phyloP scores from a whole-genome alignment of 805 yeast species.

The Schizosaccharomyces pombe region DNA sequence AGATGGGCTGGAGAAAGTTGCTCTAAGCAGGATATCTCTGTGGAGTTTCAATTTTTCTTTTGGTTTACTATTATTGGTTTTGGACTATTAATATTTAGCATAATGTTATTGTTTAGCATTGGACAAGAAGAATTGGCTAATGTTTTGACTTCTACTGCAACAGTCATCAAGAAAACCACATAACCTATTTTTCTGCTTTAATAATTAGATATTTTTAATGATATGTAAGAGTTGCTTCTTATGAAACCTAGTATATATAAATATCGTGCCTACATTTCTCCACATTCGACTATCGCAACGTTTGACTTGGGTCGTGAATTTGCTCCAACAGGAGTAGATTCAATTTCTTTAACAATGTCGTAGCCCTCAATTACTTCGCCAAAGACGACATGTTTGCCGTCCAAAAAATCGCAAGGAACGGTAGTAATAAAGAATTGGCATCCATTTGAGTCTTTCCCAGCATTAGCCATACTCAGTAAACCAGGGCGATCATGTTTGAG shows the following conservation, averaged over 20 bases:
- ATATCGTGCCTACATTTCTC: conserved; percentile 15
- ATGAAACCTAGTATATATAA: neutral
- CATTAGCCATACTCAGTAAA: conserved; percentile 8
- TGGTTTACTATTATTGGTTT: conserved; percentile 3
- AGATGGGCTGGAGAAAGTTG: conserved; percentile 4
- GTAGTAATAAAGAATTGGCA: conserved; percentile 32
- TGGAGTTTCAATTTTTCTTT: neutral
- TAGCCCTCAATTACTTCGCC: conserved; percentile 25
- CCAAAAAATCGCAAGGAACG: conserved; percentile 18
- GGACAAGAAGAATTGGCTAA: conserved; percentile 2
- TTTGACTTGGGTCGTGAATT: conserved; percentile 16
- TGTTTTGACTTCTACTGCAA: neutral
- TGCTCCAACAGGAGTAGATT: conserved; percentile 14
- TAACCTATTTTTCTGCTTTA: neutral
- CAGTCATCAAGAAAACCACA: neutral
- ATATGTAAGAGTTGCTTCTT: too few relatives aligned
- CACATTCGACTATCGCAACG: conserved; percentile 17
- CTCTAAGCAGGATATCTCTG: conserved; percentile 1
- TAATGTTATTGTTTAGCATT: neutral
- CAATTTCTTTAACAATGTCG: conserved; percentile 15
- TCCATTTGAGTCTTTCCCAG: conserved; percentile 39
- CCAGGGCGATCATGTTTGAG: conserved; percentile 13
- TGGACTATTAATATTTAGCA: neutral
- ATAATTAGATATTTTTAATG: too few relatives aligned
- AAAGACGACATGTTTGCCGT: conserved; percentile 28